Base-by-base conservation (phyloP, 371 early-diverging fungal genomes). In the Mortierella sp. region DNA sequence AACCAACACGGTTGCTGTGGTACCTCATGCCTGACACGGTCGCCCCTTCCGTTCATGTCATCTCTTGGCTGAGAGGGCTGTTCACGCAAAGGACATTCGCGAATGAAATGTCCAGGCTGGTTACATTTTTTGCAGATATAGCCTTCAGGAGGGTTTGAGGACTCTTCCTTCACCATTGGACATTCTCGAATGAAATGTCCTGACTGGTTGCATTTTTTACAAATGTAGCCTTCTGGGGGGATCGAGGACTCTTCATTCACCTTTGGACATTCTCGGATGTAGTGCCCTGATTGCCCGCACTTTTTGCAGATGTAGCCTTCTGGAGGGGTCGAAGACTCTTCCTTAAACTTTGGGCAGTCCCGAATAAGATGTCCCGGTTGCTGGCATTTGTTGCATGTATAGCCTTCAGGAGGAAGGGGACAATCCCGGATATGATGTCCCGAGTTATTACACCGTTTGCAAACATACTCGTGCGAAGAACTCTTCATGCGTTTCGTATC, bases 1-100 rank as follows among this genome's bases (percentile, higher is more conserved):
- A 96, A 96, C 96, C 96, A 96, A 75, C 96, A 96, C 1, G 89
- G 83, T 37, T 80, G 72, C 59, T 82, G 81, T 84, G 70, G 12
- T 7, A 14, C 29, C 16, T 44, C 28, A 19, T 30, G 53, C 51
- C 26, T 29, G 15, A 37, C 47, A 9, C 12, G 1, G 9, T 51
- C 23, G 29, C 7, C 25, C 28, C 25, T 43, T 68, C 28, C 21
- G 67, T 53, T 66, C 51, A 14, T 64, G 59, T 45, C 68, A 48
- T 37, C 37, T 37, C 37, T 37, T 37, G 37, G 37, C 37, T 37
- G 37, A 37, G 37, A 37, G 9, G 37, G 37, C 48, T 82, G 53
- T 37, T 37, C 37, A 37, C 9, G 37, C 3, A 3, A 5, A 16
- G 92, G 90, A 64, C 94, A 93, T 7, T 93, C 87, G 23, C 74